Base-by-base conservation (phyloP, 495 filamentous ascomycete species). In the Cercophora newfieldiana region DNA sequence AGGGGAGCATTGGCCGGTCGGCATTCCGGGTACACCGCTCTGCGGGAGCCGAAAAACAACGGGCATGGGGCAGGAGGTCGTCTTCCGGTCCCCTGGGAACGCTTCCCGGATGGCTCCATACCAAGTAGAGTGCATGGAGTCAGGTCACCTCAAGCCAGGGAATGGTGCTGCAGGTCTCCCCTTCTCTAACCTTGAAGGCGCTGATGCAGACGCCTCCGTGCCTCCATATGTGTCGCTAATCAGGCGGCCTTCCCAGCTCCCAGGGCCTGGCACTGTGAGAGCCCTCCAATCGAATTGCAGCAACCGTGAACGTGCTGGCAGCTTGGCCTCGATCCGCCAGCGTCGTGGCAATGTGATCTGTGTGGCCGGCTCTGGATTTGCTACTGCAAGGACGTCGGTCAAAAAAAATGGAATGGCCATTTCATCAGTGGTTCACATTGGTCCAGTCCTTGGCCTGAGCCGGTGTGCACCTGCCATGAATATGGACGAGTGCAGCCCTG, bases 271-370 rank as follows among this genome's bases (percentile, higher is more conserved):
- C n/a, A n/a, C 18, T 44, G 37, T 16, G 37, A 14, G 10, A 6
- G 37, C 37, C 37, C 37, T 44, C 37, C 37, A 44, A 44, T 44
- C 37, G 37, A 6, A 44, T 44, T 44, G 37, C 37, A 16, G 37
- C 37, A 14, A 14, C 37, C 3, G 37, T 44, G 37, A 44, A 44
- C 37, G 37, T 44, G 37, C 37, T 44, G 61, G 16, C 48, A 47
- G 28, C 50, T 63, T 37, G 59, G 58, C 64, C 48, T 61, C 21
- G 37, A 44, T 24, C 22, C 26, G 53, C 25, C 66, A 26, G 10
- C 59, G 16, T 30, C 18, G 7, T 28, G 26, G 44, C 61, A 67
- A 65, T 61, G 64, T 69, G 66, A 67, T 65, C 61, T 61, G 67
- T 68, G 18, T 69, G 61, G 70, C 50, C 59, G n/a, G 59, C 44